A percentile compares a stretch with the other conserved stretches of the same genome.
Conservation (phyloP, 192 early-diverging fungal species). For the Gonapodya sp. region DNA sequence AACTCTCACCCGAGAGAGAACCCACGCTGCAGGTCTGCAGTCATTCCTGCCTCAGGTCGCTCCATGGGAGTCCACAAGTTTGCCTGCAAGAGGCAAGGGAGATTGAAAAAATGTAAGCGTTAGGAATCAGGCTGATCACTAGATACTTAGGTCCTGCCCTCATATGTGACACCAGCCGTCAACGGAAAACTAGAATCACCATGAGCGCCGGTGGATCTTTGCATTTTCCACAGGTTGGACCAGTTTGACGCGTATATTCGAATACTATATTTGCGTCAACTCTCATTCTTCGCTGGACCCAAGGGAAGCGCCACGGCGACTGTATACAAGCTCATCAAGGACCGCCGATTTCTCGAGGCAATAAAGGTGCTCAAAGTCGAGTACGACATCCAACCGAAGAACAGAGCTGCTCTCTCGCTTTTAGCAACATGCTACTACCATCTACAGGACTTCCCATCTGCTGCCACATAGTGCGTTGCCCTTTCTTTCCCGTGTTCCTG, state of each 20-base stretch:
- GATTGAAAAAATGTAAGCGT: too few relatives aligned
- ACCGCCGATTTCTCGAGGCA: constrained; percentile 36
- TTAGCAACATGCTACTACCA: constrained; percentile 48
- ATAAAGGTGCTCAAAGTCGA: constrained; percentile 45
- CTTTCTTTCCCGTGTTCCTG: neutral
- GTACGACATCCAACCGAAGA: constrained; percentile 29
- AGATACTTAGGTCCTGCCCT: too few relatives aligned
- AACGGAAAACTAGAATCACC: too few relatives aligned
- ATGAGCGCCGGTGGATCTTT: neutral
- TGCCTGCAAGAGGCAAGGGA: too few relatives aligned
- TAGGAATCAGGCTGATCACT: too few relatives aligned
- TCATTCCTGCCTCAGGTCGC: too few relatives aligned
- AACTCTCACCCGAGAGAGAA: too few relatives aligned
- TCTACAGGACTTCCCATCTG: constrained; percentile 38
- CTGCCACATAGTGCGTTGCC: constrained; percentile 31
- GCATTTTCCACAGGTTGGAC: neutral
- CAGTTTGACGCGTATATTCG: too few relatives aligned
- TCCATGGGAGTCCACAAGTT: too few relatives aligned
- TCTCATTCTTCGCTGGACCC: constrained; percentile 21
- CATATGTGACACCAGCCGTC: too few relatives aligned
- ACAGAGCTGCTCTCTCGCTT: constrained; percentile 38
- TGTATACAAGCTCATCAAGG: constrained; percentile 44
- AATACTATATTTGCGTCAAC: neutral
- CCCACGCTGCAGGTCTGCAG: too few relatives aligned
- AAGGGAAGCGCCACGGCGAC: constrained; percentile 49